Conservation (phyloP, 176 grass and related monocot genomes). For the Saccharum spontaneum region DNA sequence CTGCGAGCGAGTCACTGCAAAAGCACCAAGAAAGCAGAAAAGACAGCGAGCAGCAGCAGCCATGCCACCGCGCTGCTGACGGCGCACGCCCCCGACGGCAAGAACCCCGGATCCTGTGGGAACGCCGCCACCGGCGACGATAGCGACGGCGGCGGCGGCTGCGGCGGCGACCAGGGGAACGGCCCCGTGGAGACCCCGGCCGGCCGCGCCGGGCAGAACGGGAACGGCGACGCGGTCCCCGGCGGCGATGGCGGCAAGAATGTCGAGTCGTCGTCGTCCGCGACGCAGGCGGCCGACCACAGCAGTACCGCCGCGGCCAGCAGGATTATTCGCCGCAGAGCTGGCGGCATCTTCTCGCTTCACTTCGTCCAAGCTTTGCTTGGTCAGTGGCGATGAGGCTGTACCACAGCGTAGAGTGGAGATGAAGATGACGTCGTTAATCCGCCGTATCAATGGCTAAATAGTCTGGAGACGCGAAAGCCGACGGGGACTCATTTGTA, state of each 20-base stretch:
- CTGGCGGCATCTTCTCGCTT: neutral
- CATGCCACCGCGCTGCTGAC: neutral
- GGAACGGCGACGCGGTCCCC: constrained; percentile 28
- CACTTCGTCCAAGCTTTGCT: neutral
- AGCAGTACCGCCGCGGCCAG: constrained; percentile 18
- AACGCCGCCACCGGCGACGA: neutral
- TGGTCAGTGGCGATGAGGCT: neutral
- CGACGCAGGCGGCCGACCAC: neutral
- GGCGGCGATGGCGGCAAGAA: constrained; percentile 33
- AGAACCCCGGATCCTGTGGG: constrained; percentile 48
- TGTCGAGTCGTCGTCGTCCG: constrained; percentile 4
- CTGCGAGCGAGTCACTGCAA: neutral
- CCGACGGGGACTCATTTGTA: neutral
- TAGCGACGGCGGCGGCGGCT: neutral
- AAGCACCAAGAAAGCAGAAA: constrained; percentile 38
- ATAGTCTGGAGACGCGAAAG: constrained; percentile 1
- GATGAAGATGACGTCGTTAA: constrained; percentile 1
- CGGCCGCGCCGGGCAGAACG: constrained; percentile 44
- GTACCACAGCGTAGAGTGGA: neutral
- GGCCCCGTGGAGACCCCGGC: constrained; percentile 2
- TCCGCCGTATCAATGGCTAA: constrained; percentile 9
- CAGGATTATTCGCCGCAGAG: constrained; percentile 8
- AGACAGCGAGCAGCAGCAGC: constrained; percentile 4
- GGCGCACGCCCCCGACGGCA: neutral
- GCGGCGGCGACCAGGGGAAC: constrained; percentile 47